Conservation (phyloP, 2,329 filamentous ascomycete species). For the Tolypocladium pustulatum region DNA sequence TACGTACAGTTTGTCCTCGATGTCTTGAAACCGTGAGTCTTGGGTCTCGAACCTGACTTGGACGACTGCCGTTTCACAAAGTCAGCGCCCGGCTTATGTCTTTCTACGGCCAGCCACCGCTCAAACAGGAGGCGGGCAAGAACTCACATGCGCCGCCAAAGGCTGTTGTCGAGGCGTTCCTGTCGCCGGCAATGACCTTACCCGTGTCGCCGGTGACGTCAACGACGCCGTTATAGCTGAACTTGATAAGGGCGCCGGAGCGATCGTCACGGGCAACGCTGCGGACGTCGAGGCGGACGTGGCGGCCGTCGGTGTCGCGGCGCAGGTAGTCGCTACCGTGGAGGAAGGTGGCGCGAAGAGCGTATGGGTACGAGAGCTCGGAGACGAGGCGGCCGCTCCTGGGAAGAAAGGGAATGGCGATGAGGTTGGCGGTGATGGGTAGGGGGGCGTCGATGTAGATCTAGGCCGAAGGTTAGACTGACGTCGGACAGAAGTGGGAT, state of each 20-base stretch:
- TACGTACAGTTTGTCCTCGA: constrained; percentile 29
- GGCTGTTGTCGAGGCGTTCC: constrained; percentile 24
- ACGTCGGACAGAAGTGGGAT: not conserved
- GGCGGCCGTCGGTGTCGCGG: constrained; percentile 23
- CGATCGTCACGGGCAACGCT: constrained; percentile 18
- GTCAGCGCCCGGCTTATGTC: not conserved
- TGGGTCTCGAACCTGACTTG: not conserved
- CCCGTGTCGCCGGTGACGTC: constrained; percentile 20
- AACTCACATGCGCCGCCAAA: not conserved
- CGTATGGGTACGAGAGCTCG: constrained; percentile 22
- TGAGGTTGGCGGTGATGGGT: constrained; percentile 18
- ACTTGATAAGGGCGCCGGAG: constrained; percentile 20
- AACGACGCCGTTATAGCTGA: constrained; percentile 27
- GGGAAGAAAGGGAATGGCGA: constrained; percentile 22
- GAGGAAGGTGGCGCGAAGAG: constrained; percentile 24
- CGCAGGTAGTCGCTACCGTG: constrained; percentile 30
- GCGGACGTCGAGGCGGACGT: constrained; percentile 26
- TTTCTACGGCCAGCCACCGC: not conserved
- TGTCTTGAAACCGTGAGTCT: not conserved
- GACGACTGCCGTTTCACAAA: not conserved
- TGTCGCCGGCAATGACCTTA: constrained; percentile 20
- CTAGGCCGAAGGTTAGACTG: not conserved
- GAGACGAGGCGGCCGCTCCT: constrained; percentile 22
- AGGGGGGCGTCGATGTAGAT: constrained; percentile 19
- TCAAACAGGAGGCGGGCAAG: not conserved